Evolutionary conservation across 2,329 filamentous ascomycete species (phyloP), one percentile per base, ranked within the genome.

Genomic region (Aspergillus brunneoviolaceus): DNA sequence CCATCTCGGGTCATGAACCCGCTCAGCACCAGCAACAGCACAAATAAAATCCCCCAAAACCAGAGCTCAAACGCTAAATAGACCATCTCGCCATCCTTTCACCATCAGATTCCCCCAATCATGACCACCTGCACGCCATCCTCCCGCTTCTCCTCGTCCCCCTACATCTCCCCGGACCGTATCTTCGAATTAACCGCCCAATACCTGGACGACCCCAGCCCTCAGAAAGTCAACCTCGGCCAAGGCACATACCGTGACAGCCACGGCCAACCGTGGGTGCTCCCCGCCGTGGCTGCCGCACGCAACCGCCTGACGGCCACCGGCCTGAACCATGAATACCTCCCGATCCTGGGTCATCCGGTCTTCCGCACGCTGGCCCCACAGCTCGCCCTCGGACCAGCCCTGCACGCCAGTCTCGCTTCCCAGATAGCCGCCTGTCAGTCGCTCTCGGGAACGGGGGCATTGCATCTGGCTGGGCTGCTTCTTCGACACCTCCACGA

Each of bases 181-280:
- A 66, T 69, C 14, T 72, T 71, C 48, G 60, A 67, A 31, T 59
- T 72, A 2, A 69, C 67, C 4, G 69, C 63, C 1, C 63, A 67
- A 47, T 98, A 88, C 82, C 86, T 86, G 72, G 88, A 87, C 58
- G 93, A 98, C 74, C 77, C 83, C 5, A 79, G 78, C 63, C 72
- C 81, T 50, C 84, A 90, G 75, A 98, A 98, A 81, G 90, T 98
- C 66, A 94, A 98, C 77, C 80, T 98, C 75, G 92, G 94, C 74
- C 84, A 97, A 79, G 94, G 94, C 66, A 93, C 94, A 55, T 98
- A 98, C 79, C 85, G 94, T 74, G 92, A 95, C 72, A 84, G 96
- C 79, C 88, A 91, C 73, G 93, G 91, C 63, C 95, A 96, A 79
- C 94, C 94, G 2, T 98, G 94, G 94, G 87, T 97, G 60, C 80